Base-by-base conservation (phyloP, 768 basidiomycete genomes). In the Galerina marginata region DNA sequence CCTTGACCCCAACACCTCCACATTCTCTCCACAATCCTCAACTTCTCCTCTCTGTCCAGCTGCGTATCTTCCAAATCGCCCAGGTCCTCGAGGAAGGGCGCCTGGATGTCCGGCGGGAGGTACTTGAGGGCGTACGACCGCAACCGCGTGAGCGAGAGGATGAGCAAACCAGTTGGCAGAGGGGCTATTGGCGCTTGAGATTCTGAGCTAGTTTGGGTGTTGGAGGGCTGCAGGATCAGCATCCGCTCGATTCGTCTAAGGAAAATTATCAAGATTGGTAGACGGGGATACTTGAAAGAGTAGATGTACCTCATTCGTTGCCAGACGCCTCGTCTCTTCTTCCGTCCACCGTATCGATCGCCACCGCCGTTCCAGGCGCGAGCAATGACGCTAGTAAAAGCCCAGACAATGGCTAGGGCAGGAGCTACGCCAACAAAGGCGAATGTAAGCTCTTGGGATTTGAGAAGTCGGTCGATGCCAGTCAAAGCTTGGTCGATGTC, bases 401-500 rank as follows among this genome's bases (percentile, higher is more conserved):
- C 54, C 47, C 61, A 96, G 3, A 95, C 83, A 37, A 99, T 77
- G 4, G 89, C 85, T 50, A 98, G 75, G 0, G 91, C 89, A 9
- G 96, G 96, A 0, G 96, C 95, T 14, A 99, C 90, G 64, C 96
- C 96, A 60, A 98, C 95, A 68, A 98, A 98, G 5, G 92, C 96
- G 67, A 99, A 99, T 1, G 95, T 97, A 45, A 97, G 80, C 70
- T 96, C 93, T 75, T 97, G 95, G 1, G 93, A 96, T 65, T 90
- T 93, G 63, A 99, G 87, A 56, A 99, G 79, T 69, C 91, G 94
- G 74, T 98, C 96, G 65, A 99, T 95, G 6, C 96, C 96, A 9
- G 87, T 80, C 43, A 98, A 79, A 0, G 95, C 90, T 73, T 96
- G 88, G 63, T 96, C 92, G 54, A 97, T 87, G 73, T 98, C 96